These are phyloP conservation scores for Fonsecaea pugnacius DNA, from an alignment of 2,329 filamentous ascomycete species.

Conservation along the genomic window DNA sequence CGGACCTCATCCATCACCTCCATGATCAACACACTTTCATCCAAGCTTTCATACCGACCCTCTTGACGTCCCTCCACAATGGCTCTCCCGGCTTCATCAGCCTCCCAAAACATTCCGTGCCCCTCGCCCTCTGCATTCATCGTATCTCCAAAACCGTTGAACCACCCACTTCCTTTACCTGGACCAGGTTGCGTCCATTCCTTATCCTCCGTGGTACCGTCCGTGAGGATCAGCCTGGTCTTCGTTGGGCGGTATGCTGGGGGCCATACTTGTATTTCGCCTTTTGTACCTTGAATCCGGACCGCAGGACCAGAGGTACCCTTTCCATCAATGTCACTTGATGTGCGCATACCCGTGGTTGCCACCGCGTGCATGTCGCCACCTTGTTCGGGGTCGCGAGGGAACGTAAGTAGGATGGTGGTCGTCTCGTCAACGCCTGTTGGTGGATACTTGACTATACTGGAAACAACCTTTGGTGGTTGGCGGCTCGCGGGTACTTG, in stretches of 20 bases:
- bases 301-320: slow-evolving; percentile 35
- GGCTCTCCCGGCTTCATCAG: slow-evolving; percentile 27
- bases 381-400: slow-evolving; percentile 57
- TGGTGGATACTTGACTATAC: slow-evolving; percentile 33
- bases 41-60: slow-evolving; percentile 75
- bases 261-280: slow-evolving; percentile 39
- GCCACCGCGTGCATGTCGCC: slow-evolving; percentile 64
- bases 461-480: slow-evolving; percentile 67
- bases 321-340: slow-evolving; percentile 36
- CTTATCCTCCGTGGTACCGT: slow-evolving; percentile 46
- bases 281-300: slow-evolving; percentile 39
- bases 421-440: slow-evolving; percentile 41
- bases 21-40: slow-evolving; percentile 85
- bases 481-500: slow-evolving; percentile 68
- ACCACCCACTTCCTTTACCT: slow-evolving; percentile 67
- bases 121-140: slow-evolving; percentile 71
- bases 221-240: slow-evolving; percentile 76
- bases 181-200: slow-evolving; percentile 33
- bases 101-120: slow-evolving; percentile 43
- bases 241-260: slow-evolving; percentile 47
- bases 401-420: slow-evolving; percentile 38
- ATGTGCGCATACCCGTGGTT: slow-evolving; percentile 38
- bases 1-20: slow-evolving; percentile 74
- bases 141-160: slow-evolving; percentile 54
- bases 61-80: slow-evolving; percentile 69